phyloP scores from a whole-genome alignment of 371 early-diverging fungal species.

The Saksenaea vasiformis region DNA sequence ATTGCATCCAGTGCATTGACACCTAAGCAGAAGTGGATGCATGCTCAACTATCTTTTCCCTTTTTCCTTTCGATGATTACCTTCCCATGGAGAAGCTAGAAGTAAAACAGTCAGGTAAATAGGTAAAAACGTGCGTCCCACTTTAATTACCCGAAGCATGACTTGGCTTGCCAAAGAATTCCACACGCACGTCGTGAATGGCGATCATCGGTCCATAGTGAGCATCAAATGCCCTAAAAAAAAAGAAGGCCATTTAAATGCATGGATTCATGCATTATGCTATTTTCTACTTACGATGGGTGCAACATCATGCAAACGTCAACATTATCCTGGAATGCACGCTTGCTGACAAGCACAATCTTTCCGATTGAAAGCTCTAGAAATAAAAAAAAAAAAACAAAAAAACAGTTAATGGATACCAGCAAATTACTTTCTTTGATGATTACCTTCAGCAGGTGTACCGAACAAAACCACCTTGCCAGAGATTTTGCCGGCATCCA shows the following conservation, averaged over 20 bases:
- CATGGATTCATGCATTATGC: neutral
- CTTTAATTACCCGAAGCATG: conserved; percentile 46
- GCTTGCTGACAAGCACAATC: conserved; percentile 58
- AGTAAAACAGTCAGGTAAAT: neutral
- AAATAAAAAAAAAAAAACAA: neutral
- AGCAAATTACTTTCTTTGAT: neutral
- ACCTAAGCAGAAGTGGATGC: conserved; percentile 7
- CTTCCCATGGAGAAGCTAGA: conserved; percentile 65
- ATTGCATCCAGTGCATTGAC: conserved; percentile 74
- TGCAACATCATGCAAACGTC: conserved; percentile 79
- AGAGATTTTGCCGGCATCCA: conserved; percentile 48
- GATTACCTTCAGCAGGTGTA: conserved; percentile 67
- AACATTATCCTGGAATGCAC: conserved; percentile 58
- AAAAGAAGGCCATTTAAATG: neutral
- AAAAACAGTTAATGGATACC: neutral
- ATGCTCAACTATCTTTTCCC: neutral
- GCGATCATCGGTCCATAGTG: conserved; percentile 36
- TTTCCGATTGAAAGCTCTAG: conserved; percentile 64
- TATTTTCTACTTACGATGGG: conserved; percentile 46
- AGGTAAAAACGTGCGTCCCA: neutral
- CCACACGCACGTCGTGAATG: conserved; percentile 38
- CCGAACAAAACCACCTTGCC: conserved; percentile 71
- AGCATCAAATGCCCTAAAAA: conserved; percentile 17
- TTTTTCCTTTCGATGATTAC: conserved; percentile 18
- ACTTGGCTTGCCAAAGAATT: conserved; percentile 60